Base-by-base conservation (phyloP, 78 protist genomes). In the Emiliania huxleyi region DNA sequence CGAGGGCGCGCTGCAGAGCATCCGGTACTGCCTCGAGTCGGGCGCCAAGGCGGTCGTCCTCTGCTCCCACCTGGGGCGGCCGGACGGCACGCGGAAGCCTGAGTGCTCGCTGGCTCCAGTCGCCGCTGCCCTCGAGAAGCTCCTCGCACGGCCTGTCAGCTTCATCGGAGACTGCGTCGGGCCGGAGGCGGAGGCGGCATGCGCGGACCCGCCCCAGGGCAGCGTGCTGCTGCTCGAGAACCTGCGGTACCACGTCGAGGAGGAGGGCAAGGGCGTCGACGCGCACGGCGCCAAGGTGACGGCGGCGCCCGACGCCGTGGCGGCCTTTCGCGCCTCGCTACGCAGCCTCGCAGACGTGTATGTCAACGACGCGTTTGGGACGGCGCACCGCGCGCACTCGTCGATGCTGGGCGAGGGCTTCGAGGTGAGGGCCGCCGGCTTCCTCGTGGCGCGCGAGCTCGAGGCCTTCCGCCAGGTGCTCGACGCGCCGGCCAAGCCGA, bases 361-460 rank as follows among this genome's bases (percentile, higher is more conserved):
- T 96, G 97, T 98, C 91, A 96, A 96, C 93, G 99, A 99, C 81
- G 99, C 99, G 52, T 99, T 99, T 92, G 99, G 99, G 90, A 98
- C 99, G 23, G 99, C 99, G 0, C 99, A 99, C 94, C 96, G 99
- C 85, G 99, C 99, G 0, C 99, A 99, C 94, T 83, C 96, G 11
- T 95, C 97, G n/a, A 94, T 96, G 92, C 95, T 91, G 44, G 91
- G 94, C 26, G 79, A 83, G 35, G 84, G 77, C 45, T 91, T 33
- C 44, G 98, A 97, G 23, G 94, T 97, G 29, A 75, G 91, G 33
- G 99, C 96, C 0, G 96, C 98, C 33, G 99, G 99, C 55, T 93
- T 96, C 94, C 97, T 99, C 37, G 95, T 99, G 96, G 94, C 94
- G 42, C 96, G 96, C 92, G 99, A 99, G 93, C 95, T 99, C 79